These are phyloP conservation scores for Rosa chinensis DNA, from an alignment of 306 rosid genomes.

Conservation along the genomic window DNA sequence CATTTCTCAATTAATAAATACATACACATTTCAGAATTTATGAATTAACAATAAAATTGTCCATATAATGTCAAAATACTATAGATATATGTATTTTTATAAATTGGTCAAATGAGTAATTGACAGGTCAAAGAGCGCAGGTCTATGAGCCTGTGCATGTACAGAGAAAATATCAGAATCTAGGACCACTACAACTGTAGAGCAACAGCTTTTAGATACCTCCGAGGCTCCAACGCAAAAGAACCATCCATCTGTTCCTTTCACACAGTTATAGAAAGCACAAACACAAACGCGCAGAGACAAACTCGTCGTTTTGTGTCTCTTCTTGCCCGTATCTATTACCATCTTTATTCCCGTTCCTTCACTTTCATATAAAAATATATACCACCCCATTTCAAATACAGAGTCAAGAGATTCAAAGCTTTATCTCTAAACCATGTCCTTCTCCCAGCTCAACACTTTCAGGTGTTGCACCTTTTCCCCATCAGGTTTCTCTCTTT, in stretches of 20 bases:
- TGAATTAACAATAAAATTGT: not conserved
- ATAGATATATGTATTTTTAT: not conserved
- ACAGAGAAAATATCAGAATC: not conserved
- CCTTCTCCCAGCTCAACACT: conserved; percentile 8
- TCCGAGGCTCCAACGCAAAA: not conserved
- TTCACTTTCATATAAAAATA: not conserved
- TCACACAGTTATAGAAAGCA: not conserved
- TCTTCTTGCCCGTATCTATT: not conserved
- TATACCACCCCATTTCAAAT: not conserved
- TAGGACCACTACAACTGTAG: not conserved
- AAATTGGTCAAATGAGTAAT: not conserved
- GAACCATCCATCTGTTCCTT: not conserved
- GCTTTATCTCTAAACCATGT: conserved; percentile 13
- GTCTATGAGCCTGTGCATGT: not conserved
- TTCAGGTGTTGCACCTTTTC: conserved; percentile 16
- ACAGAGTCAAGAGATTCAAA: not conserved
- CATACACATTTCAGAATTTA: no score
- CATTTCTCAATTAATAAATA: no score
- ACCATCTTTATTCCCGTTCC: not conserved
- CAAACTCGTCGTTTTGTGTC: not conserved
- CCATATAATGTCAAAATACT: not conserved
- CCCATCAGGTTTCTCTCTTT: conserved; percentile 27
- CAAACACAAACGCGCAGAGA: not conserved
- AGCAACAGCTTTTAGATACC: not conserved
- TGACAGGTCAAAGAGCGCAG: not conserved